Conservation (phyloP, 2,329 filamentous ascomycete genomes). For the Beauveria scarabaeidicola region DNA sequence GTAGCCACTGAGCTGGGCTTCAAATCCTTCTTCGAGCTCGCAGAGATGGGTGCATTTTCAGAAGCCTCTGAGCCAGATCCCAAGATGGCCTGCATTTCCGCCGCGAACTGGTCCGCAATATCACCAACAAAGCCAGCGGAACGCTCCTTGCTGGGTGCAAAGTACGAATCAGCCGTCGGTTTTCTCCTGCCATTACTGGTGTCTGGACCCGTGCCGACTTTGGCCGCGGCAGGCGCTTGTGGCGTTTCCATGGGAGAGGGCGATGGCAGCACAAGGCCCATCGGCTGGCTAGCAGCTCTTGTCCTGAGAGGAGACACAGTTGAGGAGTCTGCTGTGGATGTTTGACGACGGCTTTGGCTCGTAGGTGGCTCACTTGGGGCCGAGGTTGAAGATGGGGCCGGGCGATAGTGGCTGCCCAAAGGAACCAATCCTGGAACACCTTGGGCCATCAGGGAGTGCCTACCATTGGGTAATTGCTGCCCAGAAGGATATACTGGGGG, state of each 20-base stretch:
- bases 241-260: slow-evolving; percentile 1
- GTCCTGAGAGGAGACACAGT: neutral
- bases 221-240: neutral
- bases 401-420: neutral
- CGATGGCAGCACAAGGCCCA: neutral
- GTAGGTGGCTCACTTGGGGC: neutral
- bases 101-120: neutral
- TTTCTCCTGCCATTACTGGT: neutral
- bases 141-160: neutral
- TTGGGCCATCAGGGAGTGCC: neutral
- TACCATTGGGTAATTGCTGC: neutral
- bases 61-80: neutral
- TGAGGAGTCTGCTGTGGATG: neutral
- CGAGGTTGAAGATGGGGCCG: neutral
- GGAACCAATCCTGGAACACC: neutral
- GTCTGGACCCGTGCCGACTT: neutral
- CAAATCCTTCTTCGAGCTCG: neutral
- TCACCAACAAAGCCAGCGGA: neutral
- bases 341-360: neutral
- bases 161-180: neutral
- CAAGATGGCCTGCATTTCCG: neutral
- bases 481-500: neutral
- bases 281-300: neutral
- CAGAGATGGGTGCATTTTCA: neutral
- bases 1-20: slow-evolving; percentile 16